Conservation (phyloP, 371 early-diverging fungal species). For the Rhizopus arrhizus region DNA sequence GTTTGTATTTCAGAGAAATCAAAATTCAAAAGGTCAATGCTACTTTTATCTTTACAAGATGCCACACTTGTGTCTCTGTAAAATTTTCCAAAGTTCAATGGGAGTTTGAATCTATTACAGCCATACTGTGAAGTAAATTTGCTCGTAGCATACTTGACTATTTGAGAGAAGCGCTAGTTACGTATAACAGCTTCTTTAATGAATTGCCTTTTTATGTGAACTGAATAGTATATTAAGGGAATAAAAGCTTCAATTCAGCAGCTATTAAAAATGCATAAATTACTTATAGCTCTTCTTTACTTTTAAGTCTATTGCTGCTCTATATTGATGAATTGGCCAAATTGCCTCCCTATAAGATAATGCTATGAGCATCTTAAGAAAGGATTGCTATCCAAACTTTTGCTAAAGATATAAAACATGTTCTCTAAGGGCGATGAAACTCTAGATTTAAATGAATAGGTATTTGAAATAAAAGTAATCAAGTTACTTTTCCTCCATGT, state of each 20-base stretch:
- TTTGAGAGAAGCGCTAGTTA: constrained; percentile 93
- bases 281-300: constrained; percentile 79
- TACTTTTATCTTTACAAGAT: constrained; percentile 82
- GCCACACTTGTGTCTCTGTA: constrained; percentile 97
- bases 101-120: constrained; percentile 94
- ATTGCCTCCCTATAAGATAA: constrained; percentile 93
- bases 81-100: constrained; percentile 85
- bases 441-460: no score
- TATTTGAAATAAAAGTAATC: no score
- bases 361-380: constrained; percentile 96
- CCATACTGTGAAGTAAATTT: constrained; percentile 96
- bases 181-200: constrained; percentile 98
- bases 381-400: constrained; percentile 97
- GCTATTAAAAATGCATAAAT: constrained; percentile 97
- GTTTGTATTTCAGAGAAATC: constrained; percentile 22
- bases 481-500: no score
- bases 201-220: constrained; percentile 83
- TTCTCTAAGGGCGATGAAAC: no score
- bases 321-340: constrained; percentile 66
- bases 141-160: constrained; percentile 90
- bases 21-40: constrained; percentile 92
- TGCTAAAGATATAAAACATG: constrained; percentile 89
- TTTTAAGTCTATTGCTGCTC: no score
- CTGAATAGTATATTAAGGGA: constrained; percentile 96
- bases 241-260: constrained; percentile 95